Evolutionary conservation across 2,329 filamentous ascomycete genomes (phyloP), one percentile per base, ranked within the genome.

Genomic region (Immersiporthe knoxdaviesiana): DNA sequence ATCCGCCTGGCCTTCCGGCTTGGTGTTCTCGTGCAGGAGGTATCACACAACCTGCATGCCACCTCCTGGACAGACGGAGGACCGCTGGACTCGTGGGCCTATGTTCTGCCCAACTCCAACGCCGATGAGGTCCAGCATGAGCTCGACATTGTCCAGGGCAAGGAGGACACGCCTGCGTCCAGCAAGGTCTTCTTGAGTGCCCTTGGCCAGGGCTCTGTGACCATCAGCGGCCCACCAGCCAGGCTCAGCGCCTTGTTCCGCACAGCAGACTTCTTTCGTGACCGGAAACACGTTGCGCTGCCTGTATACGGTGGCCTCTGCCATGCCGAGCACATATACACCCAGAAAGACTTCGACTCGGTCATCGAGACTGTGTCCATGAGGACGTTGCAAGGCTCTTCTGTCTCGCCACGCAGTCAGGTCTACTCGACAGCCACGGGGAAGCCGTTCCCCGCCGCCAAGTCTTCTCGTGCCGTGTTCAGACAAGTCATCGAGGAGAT

Each of bases 1-100:
- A 73, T 84, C 1, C 77, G 81, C 0, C 41, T 79, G 1, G 81
- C 84, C 1, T 85, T 86, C 68, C 78, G 84, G 0, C 75, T 86
- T 4, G 83, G 84, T 0, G 73, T 84, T 1, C 73, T 78, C 4
- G 83, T 85, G 0, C 71, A 79, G n/a, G 74, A 76, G 3, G 75
- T 84, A 0, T 84, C 84, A 0, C 73, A 79, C 44, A 78, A 80
- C 27, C 72, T 86, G 4, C 76, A 85, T 68, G 66, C 80, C 21
- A 78, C 76, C 27, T 3, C 16, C 30, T 66, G 65, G 8, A 63
- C 69, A 35, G 65, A 71, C 14, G 66, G 37, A 2, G 70, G 68
- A 1, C 41, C 70, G 1, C 70, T 71, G 0, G 79, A 81, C 32
- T 78, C 74, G 27, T 84, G 82, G 82, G 81, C 82, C 0, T 81